Evolutionary conservation across 2,329 filamentous ascomycete species (phyloP).

Genomic region (Exophiala mesophila): DNA sequence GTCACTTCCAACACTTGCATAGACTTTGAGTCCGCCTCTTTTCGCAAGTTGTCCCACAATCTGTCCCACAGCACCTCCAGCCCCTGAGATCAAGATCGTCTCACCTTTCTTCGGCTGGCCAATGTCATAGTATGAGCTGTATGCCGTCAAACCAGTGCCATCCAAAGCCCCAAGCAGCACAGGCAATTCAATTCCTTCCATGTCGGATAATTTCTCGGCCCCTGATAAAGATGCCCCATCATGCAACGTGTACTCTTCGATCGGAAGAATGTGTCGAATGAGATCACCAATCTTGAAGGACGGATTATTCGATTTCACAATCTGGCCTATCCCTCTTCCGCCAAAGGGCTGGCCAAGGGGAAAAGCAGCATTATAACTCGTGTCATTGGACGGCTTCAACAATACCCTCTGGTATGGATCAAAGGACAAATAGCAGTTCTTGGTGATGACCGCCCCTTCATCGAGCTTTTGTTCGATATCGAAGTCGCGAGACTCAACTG

Average conservation of each 20-base stretch:
- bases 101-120: conserved; percentile 70
- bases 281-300: conserved; percentile 49
- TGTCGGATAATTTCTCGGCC: conserved; percentile 44
- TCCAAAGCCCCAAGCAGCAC: conserved; percentile 70
- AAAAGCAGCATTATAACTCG: conserved; percentile 67
- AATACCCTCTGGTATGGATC: conserved; percentile 81
- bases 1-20: conserved; percentile 78
- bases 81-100: conserved; percentile 76
- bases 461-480: conserved; percentile 48
- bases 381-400: conserved; percentile 61
- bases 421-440: conserved; percentile 58
- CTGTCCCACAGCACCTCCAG: conserved; percentile 75
- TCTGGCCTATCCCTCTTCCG: conserved; percentile 60
- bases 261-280: conserved; percentile 36
- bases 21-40: conserved; percentile 69
- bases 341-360: conserved; percentile 59
- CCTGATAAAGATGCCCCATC: conserved; percentile 40
- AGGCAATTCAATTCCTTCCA: conserved; percentile 42
- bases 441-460: conserved; percentile 58
- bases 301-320: conserved; percentile 68
- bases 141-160: conserved; percentile 72
- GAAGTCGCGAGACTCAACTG: conserved; percentile 46
- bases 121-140: conserved; percentile 67
- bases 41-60: conserved; percentile 81
- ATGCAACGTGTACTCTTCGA: conserved; percentile 65